A percentile compares a stretch with the other conserved stretches of the same genome.
These are phyloP conservation scores for Beauveria australis DNA, from an alignment of 2,329 filamentous ascomycete genomes.

Conservation along the genomic window DNA sequence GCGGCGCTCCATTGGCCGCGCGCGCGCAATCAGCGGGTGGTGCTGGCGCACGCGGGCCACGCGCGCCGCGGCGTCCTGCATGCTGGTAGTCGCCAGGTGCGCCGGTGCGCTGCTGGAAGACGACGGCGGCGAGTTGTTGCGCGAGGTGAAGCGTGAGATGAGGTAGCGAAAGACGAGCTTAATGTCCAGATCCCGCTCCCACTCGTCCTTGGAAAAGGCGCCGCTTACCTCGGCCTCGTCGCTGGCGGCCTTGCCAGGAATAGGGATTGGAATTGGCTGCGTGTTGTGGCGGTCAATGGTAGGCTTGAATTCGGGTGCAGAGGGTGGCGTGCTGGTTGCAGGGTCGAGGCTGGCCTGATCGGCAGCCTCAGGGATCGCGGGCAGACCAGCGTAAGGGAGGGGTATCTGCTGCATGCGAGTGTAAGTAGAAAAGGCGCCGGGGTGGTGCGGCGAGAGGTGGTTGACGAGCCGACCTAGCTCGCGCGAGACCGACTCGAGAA, in stretches of 20 bases:
- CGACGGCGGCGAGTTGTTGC: conserved; percentile 23
- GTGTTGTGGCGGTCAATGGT: conserved; percentile 31
- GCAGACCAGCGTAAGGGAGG: conserved; percentile 71
- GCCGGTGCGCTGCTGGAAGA: conserved; percentile 13
- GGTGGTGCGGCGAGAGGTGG: conserved; percentile 70
- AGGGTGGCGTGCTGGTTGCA: conserved; percentile 12
- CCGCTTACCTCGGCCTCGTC: conserved; percentile 20
- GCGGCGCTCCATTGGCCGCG: conserved; percentile 43
- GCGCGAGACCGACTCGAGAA: conserved; percentile 76
- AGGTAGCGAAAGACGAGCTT: conserved; percentile 88
- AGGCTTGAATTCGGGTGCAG: conserved; percentile 37
- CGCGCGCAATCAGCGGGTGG: conserved; percentile 69
- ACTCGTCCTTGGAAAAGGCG: conserved; percentile 65
- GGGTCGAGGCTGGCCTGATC: conserved; percentile 19
- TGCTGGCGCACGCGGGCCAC: conserved; percentile 80
- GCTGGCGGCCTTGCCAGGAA: conserved; percentile 20
- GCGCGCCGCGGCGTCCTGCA: conserved; percentile 63
- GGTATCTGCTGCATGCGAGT: conserved; percentile 53
- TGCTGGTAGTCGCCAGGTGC: conserved; percentile 40
- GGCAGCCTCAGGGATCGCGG: conserved; percentile 50
- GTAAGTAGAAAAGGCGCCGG: conserved; percentile 83
- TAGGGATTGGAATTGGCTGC: conserved; percentile 30
- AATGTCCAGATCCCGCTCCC: conserved; percentile 87
- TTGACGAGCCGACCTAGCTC: conserved; percentile 80
- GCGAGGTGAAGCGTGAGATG: conserved; percentile 61